A percentile compares a stretch with the other conserved stretches of the same genome.
These are phyloP conservation scores for Micractinium sp. DNA, from an alignment of 139 green algal species.

Conservation along the genomic window DNA sequence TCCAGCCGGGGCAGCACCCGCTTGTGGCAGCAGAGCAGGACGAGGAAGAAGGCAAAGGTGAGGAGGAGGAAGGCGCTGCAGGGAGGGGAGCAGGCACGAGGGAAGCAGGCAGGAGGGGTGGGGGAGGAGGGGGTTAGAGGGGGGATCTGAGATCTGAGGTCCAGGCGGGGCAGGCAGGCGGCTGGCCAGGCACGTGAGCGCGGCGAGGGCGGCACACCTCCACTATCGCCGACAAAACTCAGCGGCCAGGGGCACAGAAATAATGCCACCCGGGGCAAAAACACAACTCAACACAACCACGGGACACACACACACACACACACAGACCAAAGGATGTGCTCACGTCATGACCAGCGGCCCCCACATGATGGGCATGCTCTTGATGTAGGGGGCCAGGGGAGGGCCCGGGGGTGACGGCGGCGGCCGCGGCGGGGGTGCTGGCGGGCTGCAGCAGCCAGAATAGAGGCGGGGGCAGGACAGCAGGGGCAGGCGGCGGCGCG, in stretches of 20 bases:
- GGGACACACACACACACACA: not conserved
- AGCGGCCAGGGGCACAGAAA: not conserved
- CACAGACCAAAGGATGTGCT: not conserved
- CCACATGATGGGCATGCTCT: constrained; percentile 36
- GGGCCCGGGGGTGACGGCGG: constrained; percentile 38
- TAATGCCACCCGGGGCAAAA: not conserved
- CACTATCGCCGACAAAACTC: no score
- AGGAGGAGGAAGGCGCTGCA: constrained; percentile 22
- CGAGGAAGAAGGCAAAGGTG: constrained; percentile 21
- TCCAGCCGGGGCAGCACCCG: constrained; percentile 31
- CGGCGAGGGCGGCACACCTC: no score
- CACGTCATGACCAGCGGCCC: constrained; percentile 15
- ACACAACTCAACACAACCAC: not conserved
- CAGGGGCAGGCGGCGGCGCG: no score
- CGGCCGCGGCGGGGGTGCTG: constrained; percentile 33
- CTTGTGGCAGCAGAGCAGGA: constrained; percentile 32
- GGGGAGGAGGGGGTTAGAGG: no score
- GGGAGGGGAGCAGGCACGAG: not conserved
- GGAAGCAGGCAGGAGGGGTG: no score
- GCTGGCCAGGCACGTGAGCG: no score
- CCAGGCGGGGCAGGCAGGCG: no score
- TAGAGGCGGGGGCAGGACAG: no score
- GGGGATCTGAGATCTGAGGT: no score
- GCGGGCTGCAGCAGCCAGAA: constrained; percentile 33
- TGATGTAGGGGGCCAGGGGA: constrained; percentile 24